phyloP scores from a whole-genome alignment of 129 eudicot species.

The Gnaphalium uliginosum region DNA sequence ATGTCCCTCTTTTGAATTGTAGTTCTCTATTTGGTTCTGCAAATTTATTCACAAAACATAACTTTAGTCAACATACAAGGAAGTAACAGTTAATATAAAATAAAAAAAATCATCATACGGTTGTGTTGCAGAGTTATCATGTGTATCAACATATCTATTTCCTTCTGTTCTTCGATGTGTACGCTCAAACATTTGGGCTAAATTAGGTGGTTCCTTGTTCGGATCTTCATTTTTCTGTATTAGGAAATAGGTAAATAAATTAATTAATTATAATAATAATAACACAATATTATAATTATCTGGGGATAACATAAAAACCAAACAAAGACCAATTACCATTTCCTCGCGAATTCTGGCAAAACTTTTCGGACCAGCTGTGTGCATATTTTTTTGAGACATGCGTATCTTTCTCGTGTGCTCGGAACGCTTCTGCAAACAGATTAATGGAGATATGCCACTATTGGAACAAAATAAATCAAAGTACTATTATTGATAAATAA shows the following conservation, averaged over 20 bases:
- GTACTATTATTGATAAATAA: too few relatives aligned
- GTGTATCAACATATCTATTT: background rate
- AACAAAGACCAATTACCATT: background rate
- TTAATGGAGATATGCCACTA: background rate
- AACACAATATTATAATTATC: background rate
- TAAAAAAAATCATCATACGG: background rate
- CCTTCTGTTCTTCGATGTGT: constrained; percentile 3
- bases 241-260: too few relatives aligned
- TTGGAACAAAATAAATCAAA: too few relatives aligned
- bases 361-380: constrained; percentile 9
- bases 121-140: background rate
- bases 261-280: background rate
- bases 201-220: background rate
- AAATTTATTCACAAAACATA: background rate
- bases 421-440: background rate
- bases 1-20: background rate
- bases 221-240: background rate
- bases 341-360: constrained; percentile 5
- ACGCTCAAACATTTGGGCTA: background rate
- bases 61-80: background rate
- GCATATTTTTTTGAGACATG: background rate
- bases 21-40: background rate
- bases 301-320: background rate
- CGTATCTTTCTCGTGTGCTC: background rate
- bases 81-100: background rate